A percentile compares a stretch with the other conserved stretches of the same genome.
phyloP scores from a whole-genome alignment of 2,329 filamentous ascomycete species.

The Whalleya microplaca region DNA sequence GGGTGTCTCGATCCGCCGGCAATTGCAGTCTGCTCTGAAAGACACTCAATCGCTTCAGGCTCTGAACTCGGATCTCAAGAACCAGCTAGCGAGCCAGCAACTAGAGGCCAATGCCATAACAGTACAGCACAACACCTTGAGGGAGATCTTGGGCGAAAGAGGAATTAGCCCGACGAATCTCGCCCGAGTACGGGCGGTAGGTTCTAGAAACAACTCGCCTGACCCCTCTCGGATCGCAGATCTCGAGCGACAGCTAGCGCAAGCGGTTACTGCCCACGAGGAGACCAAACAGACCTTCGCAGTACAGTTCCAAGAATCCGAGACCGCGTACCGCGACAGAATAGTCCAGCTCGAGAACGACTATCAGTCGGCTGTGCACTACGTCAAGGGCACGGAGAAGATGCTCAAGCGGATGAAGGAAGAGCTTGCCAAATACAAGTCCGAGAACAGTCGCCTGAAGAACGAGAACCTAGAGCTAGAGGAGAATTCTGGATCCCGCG shows the following conservation, averaged over 20 bases:
- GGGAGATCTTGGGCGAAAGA: constrained; percentile 88
- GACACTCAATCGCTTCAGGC: constrained; percentile 83
- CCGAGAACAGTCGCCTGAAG: constrained; percentile 81
- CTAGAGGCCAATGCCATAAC: constrained; percentile 92
- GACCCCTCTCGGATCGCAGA: constrained; percentile 80
- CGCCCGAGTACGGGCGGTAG: constrained; percentile 71
- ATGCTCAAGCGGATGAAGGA: constrained; percentile 99
- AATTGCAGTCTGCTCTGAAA: constrained; percentile 81
- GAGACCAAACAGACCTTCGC: constrained; percentile 81
- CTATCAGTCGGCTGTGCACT: constrained; percentile 96
- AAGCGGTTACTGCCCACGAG: constrained; percentile 78
- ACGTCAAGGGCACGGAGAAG: constrained; percentile 97
- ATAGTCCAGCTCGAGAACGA: constrained; percentile 93
- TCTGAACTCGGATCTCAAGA: constrained; percentile 79
- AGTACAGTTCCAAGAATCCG: constrained; percentile 81
- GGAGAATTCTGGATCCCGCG: constrained; percentile 45
- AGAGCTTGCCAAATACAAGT: constrained; percentile 90
- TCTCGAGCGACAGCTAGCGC: constrained; percentile 84
- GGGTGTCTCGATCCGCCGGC: constrained; percentile 84
- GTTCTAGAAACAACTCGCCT: constrained; percentile 77
- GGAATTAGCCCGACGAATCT: constrained; percentile 79
- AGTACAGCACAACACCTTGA: constrained; percentile 90
- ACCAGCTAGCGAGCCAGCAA: constrained; percentile 82
- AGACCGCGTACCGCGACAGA: constrained; percentile 88
- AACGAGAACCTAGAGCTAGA: constrained; percentile 74